phyloP scores from a whole-genome alignment of 2,329 filamentous ascomycete species.

The Beauveria asiatica region DNA sequence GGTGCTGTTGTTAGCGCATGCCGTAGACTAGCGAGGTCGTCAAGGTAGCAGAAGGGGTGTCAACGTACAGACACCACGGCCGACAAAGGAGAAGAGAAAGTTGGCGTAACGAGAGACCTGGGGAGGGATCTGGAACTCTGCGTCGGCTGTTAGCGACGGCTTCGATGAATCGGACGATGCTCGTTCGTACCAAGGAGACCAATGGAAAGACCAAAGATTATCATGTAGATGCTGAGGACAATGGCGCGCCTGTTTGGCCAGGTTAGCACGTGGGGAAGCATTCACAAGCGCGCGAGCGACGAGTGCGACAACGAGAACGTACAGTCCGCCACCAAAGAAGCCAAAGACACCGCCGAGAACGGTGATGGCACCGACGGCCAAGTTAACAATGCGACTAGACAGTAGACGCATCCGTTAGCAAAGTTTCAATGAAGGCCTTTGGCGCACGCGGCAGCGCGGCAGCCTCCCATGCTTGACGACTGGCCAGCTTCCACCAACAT shows the following conservation, averaged over 20 bases:
- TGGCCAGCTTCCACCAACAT: constrained; percentile 26
- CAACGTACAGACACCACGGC: constrained; percentile 85
- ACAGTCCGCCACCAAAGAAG: constrained; percentile 56
- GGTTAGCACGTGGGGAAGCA: constrained; percentile 14
- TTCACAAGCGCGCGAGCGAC: not conserved
- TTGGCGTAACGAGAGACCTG: constrained; percentile 90
- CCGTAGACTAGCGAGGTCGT: too few relatives aligned
- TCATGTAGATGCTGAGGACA: constrained; percentile 78
- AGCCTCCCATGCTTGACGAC: not conserved
- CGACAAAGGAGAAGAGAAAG: constrained; percentile 96
- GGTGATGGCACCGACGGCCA: constrained; percentile 80
- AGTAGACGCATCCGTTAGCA: constrained; percentile 26
- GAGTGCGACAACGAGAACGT: constrained; percentile 27
- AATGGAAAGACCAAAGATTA: constrained; percentile 78
- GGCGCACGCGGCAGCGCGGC: constrained; percentile 7
- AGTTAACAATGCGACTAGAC: constrained; percentile 83
- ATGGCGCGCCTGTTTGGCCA: constrained; percentile 35
- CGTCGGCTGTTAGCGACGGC: constrained; percentile 16
- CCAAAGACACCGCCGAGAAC: constrained; percentile 72
- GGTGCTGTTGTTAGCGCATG: constrained; percentile 9
- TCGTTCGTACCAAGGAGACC: constrained; percentile 49
- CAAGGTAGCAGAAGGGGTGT: not conserved
- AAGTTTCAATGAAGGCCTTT: not conserved
- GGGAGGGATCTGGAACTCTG: constrained; percentile 90
- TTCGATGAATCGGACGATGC: not conserved